phyloP scores from a whole-genome alignment of 257 asterid genomes.

The Penstemon eatonii region DNA sequence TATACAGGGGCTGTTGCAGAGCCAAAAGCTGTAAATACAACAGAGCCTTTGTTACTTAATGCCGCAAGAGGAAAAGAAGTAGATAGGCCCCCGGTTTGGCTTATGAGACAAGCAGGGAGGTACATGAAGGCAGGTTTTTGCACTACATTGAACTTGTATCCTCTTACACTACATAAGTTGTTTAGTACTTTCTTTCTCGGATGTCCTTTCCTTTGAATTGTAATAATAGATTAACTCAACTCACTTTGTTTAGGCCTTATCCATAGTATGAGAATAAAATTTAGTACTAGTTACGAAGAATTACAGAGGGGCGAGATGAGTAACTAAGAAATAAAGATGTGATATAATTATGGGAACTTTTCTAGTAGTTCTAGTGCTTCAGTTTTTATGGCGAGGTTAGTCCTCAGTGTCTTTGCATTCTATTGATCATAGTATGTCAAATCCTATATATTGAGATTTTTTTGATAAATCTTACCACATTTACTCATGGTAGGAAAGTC shows the following conservation, averaged over 20 bases:
- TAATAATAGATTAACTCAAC: background rate
- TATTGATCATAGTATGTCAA: background rate
- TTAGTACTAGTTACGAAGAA: background rate
- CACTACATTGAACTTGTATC: slow-evolving; percentile 15
- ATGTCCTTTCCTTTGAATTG: slow-evolving; percentile 5
- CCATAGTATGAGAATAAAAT: too few species aligned
- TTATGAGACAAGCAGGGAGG: slow-evolving; percentile 99
- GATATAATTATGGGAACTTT: background rate
- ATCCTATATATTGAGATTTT: background rate
- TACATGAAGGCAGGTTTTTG: slow-evolving; percentile 99
- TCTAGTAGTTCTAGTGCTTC: background rate
- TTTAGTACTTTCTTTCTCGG: background rate
- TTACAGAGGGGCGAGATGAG: background rate
- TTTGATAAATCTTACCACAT: background rate
- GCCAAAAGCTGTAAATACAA: slow-evolving; percentile 63
- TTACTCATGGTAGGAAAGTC: background rate
- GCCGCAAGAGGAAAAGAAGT: slow-evolving; percentile 94
- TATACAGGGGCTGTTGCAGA: slow-evolving; percentile 78
- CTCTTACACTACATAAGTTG: background rate
- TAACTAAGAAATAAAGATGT: background rate
- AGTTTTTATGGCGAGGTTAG: background rate
- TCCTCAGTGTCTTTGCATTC: background rate
- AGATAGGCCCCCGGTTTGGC: slow-evolving; percentile 99
- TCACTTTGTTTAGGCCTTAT: too few species aligned
- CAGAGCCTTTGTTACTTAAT: slow-evolving; percentile 81